Conservation (phyloP, 305 asterid genomes). For the Striga hermonthica region DNA sequence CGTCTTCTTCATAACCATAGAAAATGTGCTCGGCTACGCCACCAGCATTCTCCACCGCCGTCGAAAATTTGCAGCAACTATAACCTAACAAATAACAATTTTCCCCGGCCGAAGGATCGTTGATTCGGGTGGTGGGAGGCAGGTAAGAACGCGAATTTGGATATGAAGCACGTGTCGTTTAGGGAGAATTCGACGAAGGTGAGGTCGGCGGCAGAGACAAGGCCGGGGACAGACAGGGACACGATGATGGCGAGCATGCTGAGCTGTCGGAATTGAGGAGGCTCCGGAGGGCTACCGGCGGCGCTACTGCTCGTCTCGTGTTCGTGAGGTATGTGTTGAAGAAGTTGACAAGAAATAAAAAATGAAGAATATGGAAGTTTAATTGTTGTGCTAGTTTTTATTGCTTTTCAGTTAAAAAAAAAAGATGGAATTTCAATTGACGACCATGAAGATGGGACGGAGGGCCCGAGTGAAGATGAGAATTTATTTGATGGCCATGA, state of each 20-base stretch:
- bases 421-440: too few relatives aligned
- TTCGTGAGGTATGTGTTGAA: too few relatives aligned
- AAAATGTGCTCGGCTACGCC: too few relatives aligned
- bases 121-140: conserved; percentile 34
- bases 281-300: conserved; percentile 26
- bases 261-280: conserved; percentile 60
- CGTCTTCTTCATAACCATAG: too few relatives aligned
- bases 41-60: too few relatives aligned
- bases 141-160: conserved; percentile 59
- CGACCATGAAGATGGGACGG: too few relatives aligned
- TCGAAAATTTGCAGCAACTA: too few relatives aligned
- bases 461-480: too few relatives aligned
- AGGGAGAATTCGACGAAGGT: conserved; percentile 58
- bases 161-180: conserved; percentile 55
- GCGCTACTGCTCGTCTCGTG: conserved; percentile 28
- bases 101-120: conserved; percentile 46
- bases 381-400: too few relatives aligned
- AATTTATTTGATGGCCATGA: too few relatives aligned
- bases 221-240: conserved; percentile 58
- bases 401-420: too few relatives aligned
- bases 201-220: conserved; percentile 51
- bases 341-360: background rate
- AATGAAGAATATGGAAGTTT: background rate
- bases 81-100: too few relatives aligned
- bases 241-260: conserved; percentile 48